Evolutionary conservation across 306 rosid genomes (phyloP), one percentile per base, ranked within the genome.

Genomic region (Abrus precatorius): DNA sequence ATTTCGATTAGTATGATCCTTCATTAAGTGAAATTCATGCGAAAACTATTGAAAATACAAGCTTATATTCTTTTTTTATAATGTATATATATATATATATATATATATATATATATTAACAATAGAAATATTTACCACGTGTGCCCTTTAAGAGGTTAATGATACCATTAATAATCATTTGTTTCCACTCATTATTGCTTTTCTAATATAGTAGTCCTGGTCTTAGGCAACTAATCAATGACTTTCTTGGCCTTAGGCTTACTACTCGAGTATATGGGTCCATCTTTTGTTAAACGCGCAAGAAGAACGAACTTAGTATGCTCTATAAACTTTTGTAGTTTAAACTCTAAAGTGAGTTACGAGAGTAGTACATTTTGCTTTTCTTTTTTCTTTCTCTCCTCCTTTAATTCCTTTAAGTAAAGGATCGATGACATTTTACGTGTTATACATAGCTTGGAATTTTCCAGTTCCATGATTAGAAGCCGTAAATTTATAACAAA

Each of bases 381-480:
- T 50, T 34, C 11, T 61, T 52, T 66, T 44, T 14, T 66, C 1
- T 50, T 56, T 33, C 27, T 20, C 40, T 4, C 8, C 1, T 12
- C 70, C 33, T 69, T 79, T 59, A 20, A 11, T 33, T 60, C 71
- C 34, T 57, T 69, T 70, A 29, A 79, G 77, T 20, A 79, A 69
- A 57, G 83, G 62, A 69, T 79, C 61, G 62, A 45, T 5, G 28
- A 55, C 76, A 67, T 77, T 77, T 54, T 67, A 78, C 48, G 49
- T 54, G 48, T 40, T 66, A 28, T 5, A 10, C 29, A 67, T 57
- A 41, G 5, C 20, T 12, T 29, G 68, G 20, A 41, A 72, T 32
- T 50, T 38, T 20, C 20, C 27, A 38, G 45, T 41, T 73, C 65
- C 49, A 71, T 5, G 34, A n/a, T 38, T 71, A 50, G 29, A 48